Conservation (phyloP, 352 stramenopile species). For the Globisporangium takayamanum region DNA sequence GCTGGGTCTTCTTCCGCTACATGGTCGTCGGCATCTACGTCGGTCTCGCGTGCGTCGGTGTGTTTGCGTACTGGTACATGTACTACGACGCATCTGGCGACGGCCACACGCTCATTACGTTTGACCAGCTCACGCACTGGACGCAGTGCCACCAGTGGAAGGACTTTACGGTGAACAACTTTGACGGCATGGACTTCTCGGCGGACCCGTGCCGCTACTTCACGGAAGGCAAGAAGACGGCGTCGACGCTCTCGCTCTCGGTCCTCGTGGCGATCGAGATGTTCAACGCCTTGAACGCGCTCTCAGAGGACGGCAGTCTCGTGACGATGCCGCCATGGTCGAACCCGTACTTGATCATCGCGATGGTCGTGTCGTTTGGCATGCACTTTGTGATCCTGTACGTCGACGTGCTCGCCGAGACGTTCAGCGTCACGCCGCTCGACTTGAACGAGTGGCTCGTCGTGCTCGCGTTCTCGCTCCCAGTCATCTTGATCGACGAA, state of each 20-base stretch:
- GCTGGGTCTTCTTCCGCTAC: constrained; percentile 97
- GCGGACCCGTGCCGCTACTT: constrained; percentile 91
- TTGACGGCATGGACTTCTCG: constrained; percentile 87
- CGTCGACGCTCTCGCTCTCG: constrained; percentile 91
- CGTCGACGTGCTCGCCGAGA: constrained; percentile 88
- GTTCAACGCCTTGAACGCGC: constrained; percentile 93
- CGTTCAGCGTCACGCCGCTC: constrained; percentile 91
- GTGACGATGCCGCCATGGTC: constrained; percentile 90
- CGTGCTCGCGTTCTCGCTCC: constrained; percentile 89
- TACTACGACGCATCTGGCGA: constrained; percentile 88
- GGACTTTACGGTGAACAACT: constrained; percentile 90
- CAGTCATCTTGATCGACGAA: constrained; percentile 93
- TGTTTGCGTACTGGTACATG: constrained; percentile 94
- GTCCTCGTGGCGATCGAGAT: constrained; percentile 95
- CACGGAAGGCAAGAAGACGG: constrained; percentile 87
- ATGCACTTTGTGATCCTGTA: constrained; percentile 95
- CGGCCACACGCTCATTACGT: constrained; percentile 88
- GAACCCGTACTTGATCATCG: constrained; percentile 92
- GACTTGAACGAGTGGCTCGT: constrained; percentile 90
- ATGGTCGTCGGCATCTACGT: constrained; percentile 95
- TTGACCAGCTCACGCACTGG: constrained; percentile 87
- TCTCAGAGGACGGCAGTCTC: constrained; percentile 89
- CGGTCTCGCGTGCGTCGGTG: constrained; percentile 85
- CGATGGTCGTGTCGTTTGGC: constrained; percentile 90
- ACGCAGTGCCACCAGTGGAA: constrained; percentile 88